Conservation (phyloP, 2,329 filamentous ascomycete species). For the Ascosphaera pollenicola region DNA sequence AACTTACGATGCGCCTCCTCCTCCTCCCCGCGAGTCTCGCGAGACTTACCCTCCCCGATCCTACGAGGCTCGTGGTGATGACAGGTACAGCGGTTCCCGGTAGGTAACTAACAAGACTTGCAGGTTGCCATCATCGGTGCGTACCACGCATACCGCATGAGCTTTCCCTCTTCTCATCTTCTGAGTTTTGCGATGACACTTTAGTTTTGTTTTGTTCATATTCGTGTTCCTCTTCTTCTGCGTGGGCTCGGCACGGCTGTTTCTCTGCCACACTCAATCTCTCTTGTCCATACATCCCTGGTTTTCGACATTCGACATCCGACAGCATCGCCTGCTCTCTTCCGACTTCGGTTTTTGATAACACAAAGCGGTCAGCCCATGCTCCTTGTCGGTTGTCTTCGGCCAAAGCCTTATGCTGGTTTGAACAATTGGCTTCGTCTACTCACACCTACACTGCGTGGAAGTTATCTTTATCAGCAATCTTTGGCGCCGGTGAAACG, state of each 20-base stretch:
- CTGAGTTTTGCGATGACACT: background rate
- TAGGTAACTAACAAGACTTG: conserved; percentile 12
- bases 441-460: background rate
- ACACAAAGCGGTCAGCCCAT: background rate
- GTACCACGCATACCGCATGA: too few relatives aligned
- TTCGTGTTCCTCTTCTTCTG: background rate
- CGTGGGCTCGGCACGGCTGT: background rate
- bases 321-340: background rate
- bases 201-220: background rate
- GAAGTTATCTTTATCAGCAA: background rate
- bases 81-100: conserved; percentile 18
- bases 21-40: conserved; percentile 16
- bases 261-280: background rate
- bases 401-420: background rate
- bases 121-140: background rate
- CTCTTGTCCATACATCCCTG: background rate
- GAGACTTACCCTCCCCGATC: conserved; percentile 15
- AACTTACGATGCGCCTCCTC: conserved; percentile 14
- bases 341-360: background rate
- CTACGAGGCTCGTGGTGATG: conserved; percentile 18
- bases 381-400: background rate
- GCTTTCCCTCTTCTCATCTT: background rate
- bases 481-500: background rate
- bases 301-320: background rate
- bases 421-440: background rate